Base-by-base conservation (phyloP, 2,329 filamentous ascomycete genomes). In the Macrophomina pseudophaseolina region DNA sequence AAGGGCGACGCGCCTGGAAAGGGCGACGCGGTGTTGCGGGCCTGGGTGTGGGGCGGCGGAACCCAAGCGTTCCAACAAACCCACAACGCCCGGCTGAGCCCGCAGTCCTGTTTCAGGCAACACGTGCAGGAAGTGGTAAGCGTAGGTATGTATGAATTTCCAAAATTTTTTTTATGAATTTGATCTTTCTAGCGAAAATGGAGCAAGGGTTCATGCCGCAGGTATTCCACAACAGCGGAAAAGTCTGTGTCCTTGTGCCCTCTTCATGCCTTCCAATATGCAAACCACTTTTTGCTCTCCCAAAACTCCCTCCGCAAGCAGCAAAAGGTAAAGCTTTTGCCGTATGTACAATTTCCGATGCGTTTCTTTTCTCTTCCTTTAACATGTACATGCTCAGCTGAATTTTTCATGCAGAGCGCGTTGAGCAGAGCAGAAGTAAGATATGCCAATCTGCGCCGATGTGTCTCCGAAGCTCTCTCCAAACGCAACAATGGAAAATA, bases 321-420 rank as follows among this genome's bases (percentile, higher is more conserved):
- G 44, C 44, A 49, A 62, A 40, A 49, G 18, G 40, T 38, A 38
- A 44, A 35, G 44, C 30, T 35, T 23, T 62, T 49, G 49, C 60
- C 35, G 40, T 64, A 64, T 64, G 48, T 64, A 64, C 60, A 64
- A 64, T 64, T 53, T 64, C 59, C 52, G 59, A 35, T 62, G 58
- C 48, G 33, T 18, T 53, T 46, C 46, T 44, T 44, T 18, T 23
- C 60, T 48, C 12, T 44, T 53, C 48, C 2, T 23, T 23, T 23
- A 3, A 38, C 30, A 52, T 64, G 38, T 38, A 52, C 60, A 64
- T 30, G 46, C 60, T 14, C 48, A 23, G 42, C 44, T 35, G 16
- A 35, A 62, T 48, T 32, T 30, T 16, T 32, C 30, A 35, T 49
- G 58, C 48, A 53, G 35, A 14, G 16, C 18, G 56, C 30, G 8